Percentiles rank a stretch among this genome's conserved stretches.
Evolutionary conservation across 371 early-diverging fungal genomes (phyloP).

Genomic region (Mucor sp.): DNA sequence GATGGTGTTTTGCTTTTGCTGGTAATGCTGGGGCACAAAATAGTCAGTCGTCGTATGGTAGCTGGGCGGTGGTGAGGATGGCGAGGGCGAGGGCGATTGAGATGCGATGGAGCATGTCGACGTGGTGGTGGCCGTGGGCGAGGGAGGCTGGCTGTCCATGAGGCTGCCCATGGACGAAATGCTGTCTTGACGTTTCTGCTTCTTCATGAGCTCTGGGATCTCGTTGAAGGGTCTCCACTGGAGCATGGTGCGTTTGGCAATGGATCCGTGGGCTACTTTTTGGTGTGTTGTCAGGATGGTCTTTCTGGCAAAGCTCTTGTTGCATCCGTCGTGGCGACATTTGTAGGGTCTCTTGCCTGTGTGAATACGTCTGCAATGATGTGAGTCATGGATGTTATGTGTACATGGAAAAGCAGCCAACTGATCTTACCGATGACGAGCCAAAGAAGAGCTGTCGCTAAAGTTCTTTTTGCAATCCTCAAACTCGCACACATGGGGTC

Average conservation of each 20-base stretch:
- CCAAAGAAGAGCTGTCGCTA: constrained; percentile 56
- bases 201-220: constrained; percentile 10
- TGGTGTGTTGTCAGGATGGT: constrained; percentile 62
- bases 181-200: constrained; percentile 2
- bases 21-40: neutral
- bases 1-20: neutral
- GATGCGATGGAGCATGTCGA: neutral
- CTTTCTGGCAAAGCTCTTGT: constrained; percentile 63
- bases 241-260: constrained; percentile 20
- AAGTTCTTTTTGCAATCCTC: constrained; percentile 55
- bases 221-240: constrained; percentile 40
- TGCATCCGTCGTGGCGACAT: constrained; percentile 55
- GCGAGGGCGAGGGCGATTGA: constrained; percentile 3
- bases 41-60: neutral
- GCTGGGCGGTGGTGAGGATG: neutral
- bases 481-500: constrained; percentile 68
- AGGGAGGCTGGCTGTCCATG: neutral
- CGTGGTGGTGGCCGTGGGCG: neutral
- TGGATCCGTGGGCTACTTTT: constrained; percentile 23
- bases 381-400: neutral
- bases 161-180: neutral
- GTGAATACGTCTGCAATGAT: constrained; percentile 51
- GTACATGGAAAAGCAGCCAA: neutral
- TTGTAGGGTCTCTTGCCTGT: constrained; percentile 69
- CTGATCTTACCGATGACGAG: constrained; percentile 34